These are phyloP conservation scores for Proteromonas lacertae DNA, from an alignment of 352 stramenopile genomes.

Conservation along the genomic window DNA sequence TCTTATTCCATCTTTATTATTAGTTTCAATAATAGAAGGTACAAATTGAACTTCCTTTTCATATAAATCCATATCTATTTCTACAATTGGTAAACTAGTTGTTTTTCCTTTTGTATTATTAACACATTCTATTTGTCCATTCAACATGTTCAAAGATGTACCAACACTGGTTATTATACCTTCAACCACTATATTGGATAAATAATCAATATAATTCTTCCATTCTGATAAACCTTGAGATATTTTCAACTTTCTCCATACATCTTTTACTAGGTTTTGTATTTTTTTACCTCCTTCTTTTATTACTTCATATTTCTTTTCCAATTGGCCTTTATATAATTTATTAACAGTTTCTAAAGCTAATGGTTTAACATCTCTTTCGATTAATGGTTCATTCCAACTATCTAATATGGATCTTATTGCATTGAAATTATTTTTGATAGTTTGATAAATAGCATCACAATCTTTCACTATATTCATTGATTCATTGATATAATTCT, in stretches of 20 bases:
- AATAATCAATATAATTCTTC: conserved; percentile 16
- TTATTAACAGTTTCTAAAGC: too few relatives aligned
- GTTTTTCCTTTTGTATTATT: conserved; percentile 65
- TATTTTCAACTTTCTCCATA: conserved; percentile 88
- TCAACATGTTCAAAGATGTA: conserved; percentile 69
- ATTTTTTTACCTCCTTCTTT: conserved; percentile 25
- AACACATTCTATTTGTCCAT: conserved; percentile 88
- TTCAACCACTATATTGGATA: not conserved
- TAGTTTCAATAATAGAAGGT: not conserved
- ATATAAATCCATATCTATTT: conserved; percentile 84
- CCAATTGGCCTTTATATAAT: conserved; percentile 42
- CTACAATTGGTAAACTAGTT: conserved; percentile 68
- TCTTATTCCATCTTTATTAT: conserved; percentile 3
- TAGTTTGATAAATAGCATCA: conserved; percentile 79
- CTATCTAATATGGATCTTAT: too few relatives aligned
- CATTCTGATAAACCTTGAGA: conserved; percentile 86
- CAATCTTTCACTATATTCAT: conserved; percentile 52
- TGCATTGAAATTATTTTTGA: conserved; percentile 97
- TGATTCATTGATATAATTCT: conserved; percentile 63
- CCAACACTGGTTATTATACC: conserved; percentile 34
- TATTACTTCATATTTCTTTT: conserved; percentile 40
- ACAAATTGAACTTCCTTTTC: conserved; percentile 14
- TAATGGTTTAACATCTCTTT: too few relatives aligned
- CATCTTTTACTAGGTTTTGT: conserved; percentile 38
- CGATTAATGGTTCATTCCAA: too few relatives aligned